phyloP scores from a whole-genome alignment of 306 rosid species.

The Lathyrus oleraceus region DNA sequence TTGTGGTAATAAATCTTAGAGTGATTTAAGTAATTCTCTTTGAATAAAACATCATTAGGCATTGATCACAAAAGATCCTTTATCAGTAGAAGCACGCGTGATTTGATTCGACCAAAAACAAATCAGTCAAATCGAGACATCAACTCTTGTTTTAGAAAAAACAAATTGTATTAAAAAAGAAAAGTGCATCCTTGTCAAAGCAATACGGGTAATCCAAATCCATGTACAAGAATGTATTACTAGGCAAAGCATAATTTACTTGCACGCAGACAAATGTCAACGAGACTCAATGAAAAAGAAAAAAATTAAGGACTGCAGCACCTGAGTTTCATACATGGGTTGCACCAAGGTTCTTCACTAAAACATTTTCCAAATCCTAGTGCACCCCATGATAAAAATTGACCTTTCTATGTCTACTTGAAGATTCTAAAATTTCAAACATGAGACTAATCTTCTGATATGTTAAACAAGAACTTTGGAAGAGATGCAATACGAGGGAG shows the following conservation, averaged over 20 bases:
- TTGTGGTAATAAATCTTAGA: too few relatives aligned
- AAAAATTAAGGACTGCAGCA: neutral
- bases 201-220: neutral
- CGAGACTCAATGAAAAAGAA: neutral
- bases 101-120: too few relatives aligned
- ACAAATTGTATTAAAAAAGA: neutral
- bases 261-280: neutral
- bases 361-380: constrained; percentile 69
- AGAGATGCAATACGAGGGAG: constrained; percentile 86
- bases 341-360: constrained; percentile 65
- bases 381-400: constrained; percentile 29
- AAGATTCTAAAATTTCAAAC: constrained; percentile 2
- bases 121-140: neutral
- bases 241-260: neutral
- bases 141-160: neutral
- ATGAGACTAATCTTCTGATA: constrained; percentile 52
- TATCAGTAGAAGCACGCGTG: too few relatives aligned
- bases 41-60: too few relatives aligned
- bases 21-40: too few relatives aligned
- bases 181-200: neutral
- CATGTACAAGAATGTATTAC: neutral
- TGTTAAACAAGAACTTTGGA: constrained; percentile 74
- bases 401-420: neutral
- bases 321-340: neutral
- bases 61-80: too few relatives aligned